Percentiles rank a stretch among this genome's conserved stretches.
Evolutionary conservation across 176 grass and related monocot species (phyloP).

Genomic region (Rhynchospora tenuis): DNA sequence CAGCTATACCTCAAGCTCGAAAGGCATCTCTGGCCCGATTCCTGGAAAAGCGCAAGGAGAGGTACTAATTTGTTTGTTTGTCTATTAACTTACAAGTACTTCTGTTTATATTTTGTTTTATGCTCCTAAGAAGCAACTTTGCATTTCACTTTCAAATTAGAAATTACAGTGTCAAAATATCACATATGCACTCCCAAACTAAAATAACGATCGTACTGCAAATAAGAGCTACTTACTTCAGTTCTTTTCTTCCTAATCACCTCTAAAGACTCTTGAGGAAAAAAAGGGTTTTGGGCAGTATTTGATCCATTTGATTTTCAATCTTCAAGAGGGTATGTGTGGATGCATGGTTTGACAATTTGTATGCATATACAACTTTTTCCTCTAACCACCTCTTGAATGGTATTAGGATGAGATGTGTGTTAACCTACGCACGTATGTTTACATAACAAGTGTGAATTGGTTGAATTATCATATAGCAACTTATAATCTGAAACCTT

Average conservation of each 20-base stretch:
- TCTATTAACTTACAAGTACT: not conserved
- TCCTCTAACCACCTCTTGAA: not conserved
- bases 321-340: not conserved
- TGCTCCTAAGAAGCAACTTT: constrained; percentile 2
- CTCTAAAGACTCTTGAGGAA: not conserved
- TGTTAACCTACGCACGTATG: not conserved
- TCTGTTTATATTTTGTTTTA: not conserved
- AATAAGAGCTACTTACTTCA: not conserved
- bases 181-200: not conserved
- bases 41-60: constrained; percentile 58
- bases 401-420: not conserved
- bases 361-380: not conserved
- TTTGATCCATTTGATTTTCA: not conserved
- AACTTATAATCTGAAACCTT: not conserved
- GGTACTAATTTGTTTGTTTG: constrained; percentile 26
- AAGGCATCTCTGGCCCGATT: constrained; percentile 61
- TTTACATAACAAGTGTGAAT: not conserved
- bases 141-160: not conserved
- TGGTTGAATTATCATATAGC: not conserved
- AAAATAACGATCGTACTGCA: not conserved
- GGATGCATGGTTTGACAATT: not conserved
- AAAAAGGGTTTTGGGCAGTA: not conserved
- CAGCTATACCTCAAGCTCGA: constrained; percentile 49
- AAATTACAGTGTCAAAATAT: not conserved
- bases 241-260: not conserved